A percentile compares a stretch with the other conserved stretches of the same genome.
Evolutionary conservation across 495 filamentous ascomycete species (phyloP).

Genomic region (Aspergillus sclerotioniger): DNA sequence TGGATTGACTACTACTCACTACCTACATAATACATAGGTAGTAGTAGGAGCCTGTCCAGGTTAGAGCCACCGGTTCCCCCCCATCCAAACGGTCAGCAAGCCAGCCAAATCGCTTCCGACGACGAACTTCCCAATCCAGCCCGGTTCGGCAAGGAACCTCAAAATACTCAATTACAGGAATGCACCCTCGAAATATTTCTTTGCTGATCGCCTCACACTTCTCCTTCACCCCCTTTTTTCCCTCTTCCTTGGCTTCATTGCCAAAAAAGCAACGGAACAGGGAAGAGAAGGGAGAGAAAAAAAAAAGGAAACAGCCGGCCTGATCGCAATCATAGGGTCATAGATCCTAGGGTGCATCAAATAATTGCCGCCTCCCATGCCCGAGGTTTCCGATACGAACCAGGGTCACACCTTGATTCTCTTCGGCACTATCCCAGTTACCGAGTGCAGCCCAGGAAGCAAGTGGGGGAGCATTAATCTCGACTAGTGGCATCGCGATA

Average conservation of each 20-base stretch:
- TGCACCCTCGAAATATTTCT: neutral
- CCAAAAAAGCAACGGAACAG: neutral
- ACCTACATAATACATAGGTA: too few relatives aligned
- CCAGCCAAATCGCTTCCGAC: neutral
- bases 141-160: neutral
- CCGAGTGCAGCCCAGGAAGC: neutral
- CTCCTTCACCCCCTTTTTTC: neutral
- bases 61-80: neutral
- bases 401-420: conserved; percentile 1
- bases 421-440: neutral
- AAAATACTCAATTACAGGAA: neutral
- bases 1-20: too few relatives aligned
- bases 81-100: neutral
- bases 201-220: neutral
- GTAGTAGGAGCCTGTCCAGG: too few relatives aligned
- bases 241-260: neutral
- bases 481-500: neutral
- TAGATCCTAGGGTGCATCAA: neutral
- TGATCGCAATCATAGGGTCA: conserved; percentile 2
- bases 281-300: neutral
- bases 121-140: neutral
- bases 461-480: neutral
- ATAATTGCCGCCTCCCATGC: conserved; percentile 8
- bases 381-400: conserved; percentile 6
- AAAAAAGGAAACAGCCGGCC: neutral